Base-by-base conservation (phyloP, 257 asterid species). In the Solanum lycopersicoides region DNA sequence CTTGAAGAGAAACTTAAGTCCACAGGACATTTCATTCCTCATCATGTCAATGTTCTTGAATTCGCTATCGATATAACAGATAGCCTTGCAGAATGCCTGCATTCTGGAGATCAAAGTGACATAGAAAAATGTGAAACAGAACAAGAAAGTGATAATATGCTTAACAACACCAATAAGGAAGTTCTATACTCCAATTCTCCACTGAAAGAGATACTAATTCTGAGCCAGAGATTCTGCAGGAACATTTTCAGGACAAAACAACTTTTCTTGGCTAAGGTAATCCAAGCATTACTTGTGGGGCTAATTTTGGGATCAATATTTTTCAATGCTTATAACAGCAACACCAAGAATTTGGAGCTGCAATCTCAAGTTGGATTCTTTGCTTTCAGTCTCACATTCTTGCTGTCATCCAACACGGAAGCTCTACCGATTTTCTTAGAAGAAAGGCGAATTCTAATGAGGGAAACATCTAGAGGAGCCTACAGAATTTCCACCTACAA, bases 391-490 rank as follows among this genome's bases (percentile, higher is more conserved):
- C 93, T 96, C 18, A 91, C 97, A 8, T 93, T 95, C 89, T 86
- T 96, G 90, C 72, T 96, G 83, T 94, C 98, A 60, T 91, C 98
- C 10, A 93, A 98, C n/a, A 94, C 95, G 9, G 98, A 96, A 91
- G 98, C 98, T n/a, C 92, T 96, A 9, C 98, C 96, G 2, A 91
- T 96, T 85, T 94, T 96, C 94, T 77, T 96, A 74, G 95, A 93
- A 88, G 99, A 95, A 85, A 92, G 94, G 87, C 90, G 90, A 88
- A 91, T 96, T 23, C 82, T 94, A 39, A 90, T 86, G 92, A 89
- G 94, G 45, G 98, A 96, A 87, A 94, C 96, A 23, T 92, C 98
- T 9, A 87, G 95, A 50, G 96, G 98, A 59, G 98, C 94, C 71
- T 95, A 96, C 83, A 88, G 98, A 74, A 86, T 94, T 68, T 95